phyloP scores from a whole-genome alignment of 148 eudicot genomes.

The Oxyria digyna region DNA sequence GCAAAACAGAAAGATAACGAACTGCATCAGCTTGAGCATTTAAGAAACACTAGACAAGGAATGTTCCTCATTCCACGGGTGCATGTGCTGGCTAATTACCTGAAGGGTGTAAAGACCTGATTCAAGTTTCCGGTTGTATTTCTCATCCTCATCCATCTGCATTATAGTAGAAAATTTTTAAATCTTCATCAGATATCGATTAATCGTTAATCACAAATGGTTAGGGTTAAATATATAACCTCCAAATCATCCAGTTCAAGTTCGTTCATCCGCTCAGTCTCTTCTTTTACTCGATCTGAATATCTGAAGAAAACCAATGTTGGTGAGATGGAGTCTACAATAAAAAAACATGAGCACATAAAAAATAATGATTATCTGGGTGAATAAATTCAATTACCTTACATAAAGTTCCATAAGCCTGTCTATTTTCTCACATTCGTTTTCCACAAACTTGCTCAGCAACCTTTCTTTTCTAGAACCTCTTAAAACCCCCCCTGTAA shows the following conservation, averaged over 20 bases:
- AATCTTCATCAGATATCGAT: neutral
- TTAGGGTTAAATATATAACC: slow-evolving; percentile 22
- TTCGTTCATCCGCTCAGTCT: slow-evolving; percentile 57
- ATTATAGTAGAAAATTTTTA: slow-evolving; percentile 6
- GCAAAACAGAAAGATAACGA: slow-evolving; percentile 19
- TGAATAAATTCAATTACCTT: slow-evolving; percentile 36
- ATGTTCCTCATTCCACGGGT: neutral
- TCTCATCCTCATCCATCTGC: slow-evolving; percentile 96
- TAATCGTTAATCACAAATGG: neutral
- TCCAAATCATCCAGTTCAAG: slow-evolving; percentile 91
- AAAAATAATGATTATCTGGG: neutral
- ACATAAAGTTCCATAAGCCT: slow-evolving; percentile 90
- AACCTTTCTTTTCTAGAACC: slow-evolving; percentile 95
- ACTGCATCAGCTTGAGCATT: slow-evolving; percentile 13
- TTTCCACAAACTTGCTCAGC: slow-evolving; percentile 87
- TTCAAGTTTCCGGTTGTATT: slow-evolving; percentile 73
- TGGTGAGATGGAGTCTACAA: neutral
- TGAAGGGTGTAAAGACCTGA: slow-evolving; percentile 93
- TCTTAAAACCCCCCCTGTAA: slow-evolving; percentile 74
- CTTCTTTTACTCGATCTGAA: slow-evolving; percentile 78
- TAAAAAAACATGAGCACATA: neutral
- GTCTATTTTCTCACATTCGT: slow-evolving; percentile 95
- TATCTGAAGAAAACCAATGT: slow-evolving; percentile 36
- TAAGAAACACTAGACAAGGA: neutral
- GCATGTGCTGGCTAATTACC: slow-evolving; percentile 21